Evolutionary conservation across 2,329 filamentous ascomycete species (phyloP).

Genomic region (Aspergillus ochraceoroseus): DNA sequence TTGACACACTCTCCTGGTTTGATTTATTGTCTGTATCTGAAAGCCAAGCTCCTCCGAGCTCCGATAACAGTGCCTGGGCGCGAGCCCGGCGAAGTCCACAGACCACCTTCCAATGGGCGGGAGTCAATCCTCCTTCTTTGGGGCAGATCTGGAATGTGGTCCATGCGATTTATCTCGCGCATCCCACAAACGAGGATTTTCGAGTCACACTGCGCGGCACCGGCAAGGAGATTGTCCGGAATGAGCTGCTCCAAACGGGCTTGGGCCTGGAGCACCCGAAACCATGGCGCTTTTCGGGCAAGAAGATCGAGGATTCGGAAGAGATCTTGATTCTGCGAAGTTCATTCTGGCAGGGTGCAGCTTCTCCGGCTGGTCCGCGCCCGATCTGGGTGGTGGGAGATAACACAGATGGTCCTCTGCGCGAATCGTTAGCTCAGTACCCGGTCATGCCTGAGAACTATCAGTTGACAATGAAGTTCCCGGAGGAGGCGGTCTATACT

Average conservation of each 20-base stretch:
- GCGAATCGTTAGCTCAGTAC: conserved; percentile 26
- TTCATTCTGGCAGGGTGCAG: conserved; percentile 67
- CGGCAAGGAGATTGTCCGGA: conserved; percentile 38
- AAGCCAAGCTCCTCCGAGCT: too few species aligned
- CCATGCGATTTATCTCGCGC: conserved; percentile 34
- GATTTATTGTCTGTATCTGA: too few species aligned
- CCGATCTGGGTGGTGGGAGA: conserved; percentile 57
- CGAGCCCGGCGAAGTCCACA: conserved; percentile 30
- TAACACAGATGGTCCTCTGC: conserved; percentile 26
- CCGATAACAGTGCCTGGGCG: conserved; percentile 41
- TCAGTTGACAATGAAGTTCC: conserved; percentile 42
- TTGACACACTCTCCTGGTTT: too few species aligned
- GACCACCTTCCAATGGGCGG: conserved; percentile 34
- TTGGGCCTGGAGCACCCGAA: conserved; percentile 25
- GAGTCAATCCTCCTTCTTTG: conserved; percentile 27
- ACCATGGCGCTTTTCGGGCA: conserved; percentile 21
- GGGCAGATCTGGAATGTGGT: conserved; percentile 41
- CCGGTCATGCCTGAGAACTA: conserved; percentile 38
- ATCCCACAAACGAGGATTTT: conserved; percentile 33
- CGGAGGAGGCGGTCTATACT: conserved; percentile 51
- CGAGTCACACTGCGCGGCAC: conserved; percentile 32
- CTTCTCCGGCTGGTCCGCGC: conserved; percentile 61
- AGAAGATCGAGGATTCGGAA: conserved; percentile 19
- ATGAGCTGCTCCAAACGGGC: conserved; percentile 39
- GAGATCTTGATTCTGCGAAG: conserved; percentile 48